Conservation (phyloP, 2,329 filamentous ascomycete genomes). For the Pseudogymnoascus sp. region DNA sequence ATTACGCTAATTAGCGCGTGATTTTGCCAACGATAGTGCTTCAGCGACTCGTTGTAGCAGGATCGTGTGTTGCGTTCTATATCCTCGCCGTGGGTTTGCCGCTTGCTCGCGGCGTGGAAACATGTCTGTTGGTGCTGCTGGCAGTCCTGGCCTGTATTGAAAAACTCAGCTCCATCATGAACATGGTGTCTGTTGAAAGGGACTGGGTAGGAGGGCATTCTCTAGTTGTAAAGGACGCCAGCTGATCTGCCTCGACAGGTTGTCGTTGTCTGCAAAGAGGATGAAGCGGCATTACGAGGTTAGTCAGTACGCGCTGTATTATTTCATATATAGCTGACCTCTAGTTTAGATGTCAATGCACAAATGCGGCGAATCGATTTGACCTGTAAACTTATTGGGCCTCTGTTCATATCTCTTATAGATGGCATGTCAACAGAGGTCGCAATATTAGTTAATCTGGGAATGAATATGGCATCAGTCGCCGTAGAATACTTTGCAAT, state of each 20-base stretch:
- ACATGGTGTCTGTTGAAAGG: slow-evolving; percentile 59
- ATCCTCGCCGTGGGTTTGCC: slow-evolving; percentile 20
- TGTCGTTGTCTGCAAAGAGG: slow-evolving; percentile 39
- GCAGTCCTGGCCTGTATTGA: slow-evolving; percentile 56
- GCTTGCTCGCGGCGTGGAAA: slow-evolving; percentile 9
- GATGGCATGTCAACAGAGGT: slow-evolving; percentile 36
- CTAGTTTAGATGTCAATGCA: slow-evolving; percentile 40
- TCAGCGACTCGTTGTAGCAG: slow-evolving; percentile 34
- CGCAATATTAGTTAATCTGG: slow-evolving; percentile 41
- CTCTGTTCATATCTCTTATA: slow-evolving; percentile 41
- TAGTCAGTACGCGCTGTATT: not conserved
- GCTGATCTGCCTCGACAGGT: slow-evolving; percentile 26
- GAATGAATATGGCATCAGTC: slow-evolving; percentile 40
- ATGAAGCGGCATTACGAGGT: slow-evolving; percentile 23
- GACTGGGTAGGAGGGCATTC: slow-evolving; percentile 45
- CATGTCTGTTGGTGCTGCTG: slow-evolving; percentile 27
- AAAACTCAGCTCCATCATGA: slow-evolving; percentile 56
- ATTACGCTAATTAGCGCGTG: not conserved
- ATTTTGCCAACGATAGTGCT: slow-evolving; percentile 21
- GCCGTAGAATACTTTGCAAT: slow-evolving; percentile 21
- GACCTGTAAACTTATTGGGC: slow-evolving; percentile 47
- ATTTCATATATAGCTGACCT: not conserved
- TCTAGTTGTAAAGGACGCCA: not conserved
- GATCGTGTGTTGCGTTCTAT: slow-evolving; percentile 40
- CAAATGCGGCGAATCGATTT: slow-evolving; percentile 53